A percentile compares a stretch with the other conserved stretches of the same genome.
Evolutionary conservation across 2,329 filamentous ascomycete genomes (phyloP).

Genomic region (Hypoxylon sp.): DNA sequence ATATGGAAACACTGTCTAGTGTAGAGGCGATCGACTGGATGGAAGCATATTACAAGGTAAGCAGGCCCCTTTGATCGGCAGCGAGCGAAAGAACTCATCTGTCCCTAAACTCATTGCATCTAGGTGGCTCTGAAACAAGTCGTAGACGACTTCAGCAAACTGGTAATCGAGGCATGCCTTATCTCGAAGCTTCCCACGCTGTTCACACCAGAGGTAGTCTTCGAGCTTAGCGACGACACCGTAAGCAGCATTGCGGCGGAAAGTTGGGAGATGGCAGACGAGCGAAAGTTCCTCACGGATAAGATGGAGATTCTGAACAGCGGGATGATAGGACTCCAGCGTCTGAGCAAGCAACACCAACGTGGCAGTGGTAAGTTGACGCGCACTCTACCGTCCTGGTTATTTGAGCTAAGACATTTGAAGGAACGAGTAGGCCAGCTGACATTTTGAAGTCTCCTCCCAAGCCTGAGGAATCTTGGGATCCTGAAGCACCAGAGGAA

Average conservation of each 20-base stretch:
- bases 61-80: too few species aligned
- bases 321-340: slow-evolving; percentile 24
- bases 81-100: background rate
- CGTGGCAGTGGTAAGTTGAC: slow-evolving; percentile 14
- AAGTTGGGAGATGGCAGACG: slow-evolving; percentile 23
- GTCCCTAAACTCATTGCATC: background rate
- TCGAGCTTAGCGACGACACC: slow-evolving; percentile 25
- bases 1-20: slow-evolving; percentile 33
- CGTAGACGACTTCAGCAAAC: slow-evolving; percentile 46
- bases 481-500: too few species aligned
- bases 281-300: slow-evolving; percentile 28
- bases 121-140: slow-evolving; percentile 47
- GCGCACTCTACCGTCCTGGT: too few species aligned
- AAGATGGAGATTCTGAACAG: slow-evolving; percentile 32
- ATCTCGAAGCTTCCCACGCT: slow-evolving; percentile 40
- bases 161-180: slow-evolving; percentile 46
- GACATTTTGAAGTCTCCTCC: too few species aligned
- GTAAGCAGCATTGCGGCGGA: slow-evolving; percentile 29
- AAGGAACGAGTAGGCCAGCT: too few species aligned
- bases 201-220: slow-evolving; percentile 33
- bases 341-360: slow-evolving; percentile 20
- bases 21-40: slow-evolving; percentile 35
- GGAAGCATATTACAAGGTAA: slow-evolving; percentile 40
- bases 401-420: too few species aligned
- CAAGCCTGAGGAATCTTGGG: too few species aligned